Base-by-base conservation (phyloP, 345 rosid genomes). In the Linum tenue region DNA sequence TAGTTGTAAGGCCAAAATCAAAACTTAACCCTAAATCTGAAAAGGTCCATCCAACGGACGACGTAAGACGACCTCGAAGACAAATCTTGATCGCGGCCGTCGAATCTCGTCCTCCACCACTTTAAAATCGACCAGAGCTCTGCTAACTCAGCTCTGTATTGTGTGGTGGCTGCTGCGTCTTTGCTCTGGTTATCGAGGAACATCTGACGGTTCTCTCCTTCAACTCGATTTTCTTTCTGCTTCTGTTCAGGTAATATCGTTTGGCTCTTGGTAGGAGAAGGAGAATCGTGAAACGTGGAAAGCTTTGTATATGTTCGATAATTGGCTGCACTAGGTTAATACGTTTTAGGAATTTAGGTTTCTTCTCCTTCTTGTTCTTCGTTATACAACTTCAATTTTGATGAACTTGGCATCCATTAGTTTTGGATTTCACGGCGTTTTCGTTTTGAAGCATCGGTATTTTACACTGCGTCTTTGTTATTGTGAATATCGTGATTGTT, bases 401-500 rank as follows among this genome's bases (percentile, higher is more conserved):
- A 22, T 22, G 31, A 22, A 22, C 0, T 22, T 22, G 31, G 31
- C 31, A 22, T 22, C 31, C 31, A 1, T 22, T 22, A 22, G 31
- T 22, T 22, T 22, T 22, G 31, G 31, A 0, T 22, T 22, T 22
- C 31, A 22, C 1, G 31, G 31, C 1, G 41, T 42, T 42, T 8
- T 50, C 1, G 11, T 6, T 63, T 3, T 3, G 10, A 31, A 44
- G 0, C 12, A 14, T 12, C 35, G 42, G 31, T 22, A 3, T 41
- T 55, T 39, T 12, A 31, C 8, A 0, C 5, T 4, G 50, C 50
- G 3, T 43, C 9, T 3, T 43, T 5, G 50, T 53, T 10, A 62
- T 41, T 17, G 56, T 62, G 38, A 50, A n/a, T 39, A 40, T 69
- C 42, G 41, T 75, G 76, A 56, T 70, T 50, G 50, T 1, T 43